A percentile compares a stretch with the other conserved stretches of the same genome.
These are phyloP conservation scores for Debaryomyces subglobosus DNA, from an alignment of 1,139 yeast genomes.

Conservation along the genomic window DNA sequence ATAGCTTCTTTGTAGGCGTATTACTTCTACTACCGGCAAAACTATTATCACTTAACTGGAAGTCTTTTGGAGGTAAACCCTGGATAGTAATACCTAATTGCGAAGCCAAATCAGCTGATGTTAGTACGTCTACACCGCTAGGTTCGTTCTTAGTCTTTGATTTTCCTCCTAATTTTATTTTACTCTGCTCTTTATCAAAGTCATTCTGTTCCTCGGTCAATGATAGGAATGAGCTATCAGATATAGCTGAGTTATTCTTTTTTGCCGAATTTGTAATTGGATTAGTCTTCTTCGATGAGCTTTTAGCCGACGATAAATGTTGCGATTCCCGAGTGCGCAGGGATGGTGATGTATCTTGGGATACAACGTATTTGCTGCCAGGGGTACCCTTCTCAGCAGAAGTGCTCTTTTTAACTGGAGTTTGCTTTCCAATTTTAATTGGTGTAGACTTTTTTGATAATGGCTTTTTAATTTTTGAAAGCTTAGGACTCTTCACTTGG, in stretches of 20 bases:
- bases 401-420: slow-evolving; percentile 20
- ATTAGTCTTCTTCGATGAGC: neutral
- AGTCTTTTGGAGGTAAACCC: slow-evolving; percentile 20
- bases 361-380: neutral
- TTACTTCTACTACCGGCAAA: neutral
- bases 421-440: neutral
- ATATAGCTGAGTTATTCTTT: slow-evolving; percentile 5
- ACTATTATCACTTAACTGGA: slow-evolving; percentile 8
- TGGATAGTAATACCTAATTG: slow-evolving; percentile 33
- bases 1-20: neutral
- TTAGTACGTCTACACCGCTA: neutral
- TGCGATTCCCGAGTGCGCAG: neutral
- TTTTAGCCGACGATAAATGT: neutral
- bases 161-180: slow-evolving; percentile 16
- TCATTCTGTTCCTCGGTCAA: slow-evolving; percentile 24
- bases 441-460: slow-evolving; percentile 6
- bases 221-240: slow-evolving; percentile 10
- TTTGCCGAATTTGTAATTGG: slow-evolving; percentile 7
- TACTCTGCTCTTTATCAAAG: slow-evolving; percentile 25
- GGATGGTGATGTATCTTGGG: neutral
- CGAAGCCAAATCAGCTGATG: slow-evolving; percentile 22
- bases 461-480: slow-evolving; percentile 4
- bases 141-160: slow-evolving; percentile 7
- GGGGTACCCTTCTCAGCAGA: slow-evolving; percentile 19
- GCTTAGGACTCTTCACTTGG: slow-evolving; percentile 10